Percentiles rank a stretch among this genome's conserved stretches.
These are phyloP conservation scores for Botrytis tulipae DNA, from an alignment of 2,329 filamentous ascomycete genomes.

Conservation along the genomic window DNA sequence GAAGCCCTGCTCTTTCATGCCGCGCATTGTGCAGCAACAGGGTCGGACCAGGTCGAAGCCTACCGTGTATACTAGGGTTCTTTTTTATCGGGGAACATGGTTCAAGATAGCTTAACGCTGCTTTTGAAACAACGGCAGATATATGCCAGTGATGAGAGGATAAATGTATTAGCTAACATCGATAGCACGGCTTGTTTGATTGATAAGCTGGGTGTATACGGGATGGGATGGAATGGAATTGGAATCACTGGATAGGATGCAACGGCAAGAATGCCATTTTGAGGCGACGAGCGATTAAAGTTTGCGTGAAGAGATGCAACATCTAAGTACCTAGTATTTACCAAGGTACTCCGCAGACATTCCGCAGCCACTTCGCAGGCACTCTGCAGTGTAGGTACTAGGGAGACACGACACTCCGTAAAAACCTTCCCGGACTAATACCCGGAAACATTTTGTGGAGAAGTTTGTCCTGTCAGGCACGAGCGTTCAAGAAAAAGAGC, in stretches of 20 bases:
- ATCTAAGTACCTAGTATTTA: not conserved
- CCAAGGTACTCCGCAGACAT: not conserved
- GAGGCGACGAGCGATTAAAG: not conserved
- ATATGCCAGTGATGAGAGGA: not conserved
- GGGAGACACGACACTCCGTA: not conserved
- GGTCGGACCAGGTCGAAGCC: conserved; percentile 1
- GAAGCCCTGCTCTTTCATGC: conserved; percentile 8
- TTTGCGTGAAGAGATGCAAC: not conserved
- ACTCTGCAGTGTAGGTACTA: not conserved
- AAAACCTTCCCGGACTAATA: not conserved
- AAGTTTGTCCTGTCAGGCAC: conserved; percentile 4
- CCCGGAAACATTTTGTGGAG: conserved; percentile 1
- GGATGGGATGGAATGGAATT: not conserved
- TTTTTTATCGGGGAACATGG: conserved; percentile 18
- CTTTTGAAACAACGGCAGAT: conserved; percentile 20
- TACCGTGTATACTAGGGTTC: conserved; percentile 8
- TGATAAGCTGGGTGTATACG: not conserved
- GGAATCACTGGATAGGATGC: not conserved
- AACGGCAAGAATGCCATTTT: not conserved
- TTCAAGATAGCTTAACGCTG: conserved; percentile 6
- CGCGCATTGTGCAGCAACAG: conserved; percentile 18
- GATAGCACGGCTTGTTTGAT: not conserved
- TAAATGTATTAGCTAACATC: not conserved
- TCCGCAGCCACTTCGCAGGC: not conserved
- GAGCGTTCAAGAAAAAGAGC: not conserved